Conservation (phyloP, 306 rosid genomes). For the Nissolia schottii region DNA sequence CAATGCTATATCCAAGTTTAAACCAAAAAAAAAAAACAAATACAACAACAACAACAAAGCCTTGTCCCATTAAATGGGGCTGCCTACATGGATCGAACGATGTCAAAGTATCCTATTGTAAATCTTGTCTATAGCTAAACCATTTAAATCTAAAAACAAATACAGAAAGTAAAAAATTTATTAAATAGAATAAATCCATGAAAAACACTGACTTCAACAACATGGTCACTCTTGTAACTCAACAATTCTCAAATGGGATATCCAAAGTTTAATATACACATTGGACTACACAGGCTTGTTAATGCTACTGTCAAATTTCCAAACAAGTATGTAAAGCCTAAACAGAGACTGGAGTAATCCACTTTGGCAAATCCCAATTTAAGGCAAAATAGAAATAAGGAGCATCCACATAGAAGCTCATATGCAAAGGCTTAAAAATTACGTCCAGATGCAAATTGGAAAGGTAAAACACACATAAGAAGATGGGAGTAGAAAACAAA, state of each 20-base stretch:
- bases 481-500: not conserved
- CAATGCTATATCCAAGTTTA: not conserved
- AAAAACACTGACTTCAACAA: not conserved
- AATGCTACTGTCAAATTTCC: not conserved
- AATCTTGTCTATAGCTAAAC: not conserved
- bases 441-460: not conserved
- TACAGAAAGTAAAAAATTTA: not conserved
- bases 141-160: slow-evolving; percentile 7
- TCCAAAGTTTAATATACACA: not conserved
- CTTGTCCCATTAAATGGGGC: not conserved
- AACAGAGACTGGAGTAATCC: not conserved
- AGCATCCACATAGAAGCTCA: not conserved
- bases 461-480: not conserved
- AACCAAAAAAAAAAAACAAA: not conserved
- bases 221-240: not conserved
- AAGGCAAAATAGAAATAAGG: not conserved
- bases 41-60: not conserved
- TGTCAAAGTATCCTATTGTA: too few species aligned
- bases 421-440: not conserved
- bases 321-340: not conserved
- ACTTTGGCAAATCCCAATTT: not conserved
- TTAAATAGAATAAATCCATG: not conserved
- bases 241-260: not conserved
- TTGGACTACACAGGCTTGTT: not conserved
- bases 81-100: not conserved